phyloP scores from a whole-genome alignment of 805 yeast genomes.

The Metschnikowia proteae region DNA sequence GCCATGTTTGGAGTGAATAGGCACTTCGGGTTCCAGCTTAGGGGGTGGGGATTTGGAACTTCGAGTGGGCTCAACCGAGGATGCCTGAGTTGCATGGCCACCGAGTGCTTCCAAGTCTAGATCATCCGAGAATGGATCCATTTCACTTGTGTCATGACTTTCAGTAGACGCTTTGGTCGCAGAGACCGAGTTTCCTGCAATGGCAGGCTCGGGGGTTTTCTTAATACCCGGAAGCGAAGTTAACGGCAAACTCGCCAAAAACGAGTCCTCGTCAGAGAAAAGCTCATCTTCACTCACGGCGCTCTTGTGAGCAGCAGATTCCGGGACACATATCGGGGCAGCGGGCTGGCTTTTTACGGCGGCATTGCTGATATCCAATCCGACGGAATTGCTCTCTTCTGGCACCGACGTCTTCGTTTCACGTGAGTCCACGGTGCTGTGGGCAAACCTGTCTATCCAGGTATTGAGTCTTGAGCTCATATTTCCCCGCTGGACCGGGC shows the following conservation, averaged over 20 bases:
- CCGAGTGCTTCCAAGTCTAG: conserved; percentile 15
- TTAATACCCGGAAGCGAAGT: conserved; percentile 8
- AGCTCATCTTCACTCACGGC: conserved; percentile 7
- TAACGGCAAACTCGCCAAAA: conserved; percentile 13
- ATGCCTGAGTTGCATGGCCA: conserved; percentile 14
- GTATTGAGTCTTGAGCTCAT: conserved; percentile 14
- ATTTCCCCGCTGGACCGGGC: conserved; percentile 9
- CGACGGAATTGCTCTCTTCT: background rate
- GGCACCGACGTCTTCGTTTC: background rate
- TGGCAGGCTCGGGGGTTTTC: background rate
- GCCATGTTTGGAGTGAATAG: background rate
- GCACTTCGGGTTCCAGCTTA: background rate
- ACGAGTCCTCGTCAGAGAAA: conserved; percentile 27
- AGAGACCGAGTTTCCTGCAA: background rate
- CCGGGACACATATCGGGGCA: background rate
- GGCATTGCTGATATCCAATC: background rate
- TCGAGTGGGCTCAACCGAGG: conserved; percentile 5
- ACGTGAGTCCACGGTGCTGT: background rate
- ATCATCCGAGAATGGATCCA: conserved; percentile 20
- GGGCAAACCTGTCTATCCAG: conserved; percentile 34
- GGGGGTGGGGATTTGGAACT: background rate
- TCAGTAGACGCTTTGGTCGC: background rate
- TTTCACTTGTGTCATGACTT: conserved; percentile 6
- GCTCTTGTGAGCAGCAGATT: background rate
- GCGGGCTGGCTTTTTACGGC: background rate